phyloP scores from a whole-genome alignment of 192 early-diverging fungal species.

The Coemansia sp. region DNA sequence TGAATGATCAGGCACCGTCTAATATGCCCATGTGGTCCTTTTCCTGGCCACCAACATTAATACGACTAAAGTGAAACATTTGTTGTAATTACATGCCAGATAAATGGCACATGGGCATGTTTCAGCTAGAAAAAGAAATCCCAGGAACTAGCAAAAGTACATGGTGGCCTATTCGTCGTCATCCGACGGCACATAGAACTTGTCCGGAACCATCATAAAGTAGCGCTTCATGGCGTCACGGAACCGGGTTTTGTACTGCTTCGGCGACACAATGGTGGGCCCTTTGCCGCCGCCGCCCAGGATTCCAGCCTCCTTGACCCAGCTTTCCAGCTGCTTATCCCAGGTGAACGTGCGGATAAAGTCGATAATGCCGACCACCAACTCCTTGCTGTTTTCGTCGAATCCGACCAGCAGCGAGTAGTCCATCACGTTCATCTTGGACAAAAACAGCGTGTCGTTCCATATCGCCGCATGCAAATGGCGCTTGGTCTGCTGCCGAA shows the following conservation, averaged over 20 bases:
- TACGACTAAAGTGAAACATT: too few species aligned
- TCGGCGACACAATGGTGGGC: slow-evolving; percentile 94
- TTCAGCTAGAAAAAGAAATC: not conserved
- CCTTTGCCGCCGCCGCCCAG: slow-evolving; percentile 87
- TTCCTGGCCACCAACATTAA: too few species aligned
- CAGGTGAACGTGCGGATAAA: slow-evolving; percentile 98
- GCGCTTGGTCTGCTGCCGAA: slow-evolving; percentile 85
- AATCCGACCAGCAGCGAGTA: slow-evolving; percentile 95
- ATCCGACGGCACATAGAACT: slow-evolving; percentile 21
- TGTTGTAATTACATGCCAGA: too few species aligned
- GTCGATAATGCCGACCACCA: slow-evolving; percentile 98
- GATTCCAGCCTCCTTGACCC: slow-evolving; percentile 93
- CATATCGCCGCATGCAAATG: slow-evolving; percentile 78
- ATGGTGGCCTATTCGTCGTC: not conserved
- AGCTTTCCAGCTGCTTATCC: slow-evolving; percentile 97
- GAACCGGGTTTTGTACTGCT: slow-evolving; percentile 91
- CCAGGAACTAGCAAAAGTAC: not conserved
- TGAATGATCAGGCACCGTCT: too few species aligned
- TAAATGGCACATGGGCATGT: too few species aligned
- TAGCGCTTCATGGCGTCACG: slow-evolving; percentile 90
- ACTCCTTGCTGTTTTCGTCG: slow-evolving; percentile 76
- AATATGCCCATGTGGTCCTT: too few species aligned
- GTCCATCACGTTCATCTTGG: slow-evolving; percentile 96
- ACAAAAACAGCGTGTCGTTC: slow-evolving; percentile 93
- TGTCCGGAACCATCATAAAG: slow-evolving; percentile 84